These are phyloP conservation scores for Sordaria brevicollis DNA, from an alignment of 495 filamentous ascomycete genomes.

Conservation along the genomic window DNA sequence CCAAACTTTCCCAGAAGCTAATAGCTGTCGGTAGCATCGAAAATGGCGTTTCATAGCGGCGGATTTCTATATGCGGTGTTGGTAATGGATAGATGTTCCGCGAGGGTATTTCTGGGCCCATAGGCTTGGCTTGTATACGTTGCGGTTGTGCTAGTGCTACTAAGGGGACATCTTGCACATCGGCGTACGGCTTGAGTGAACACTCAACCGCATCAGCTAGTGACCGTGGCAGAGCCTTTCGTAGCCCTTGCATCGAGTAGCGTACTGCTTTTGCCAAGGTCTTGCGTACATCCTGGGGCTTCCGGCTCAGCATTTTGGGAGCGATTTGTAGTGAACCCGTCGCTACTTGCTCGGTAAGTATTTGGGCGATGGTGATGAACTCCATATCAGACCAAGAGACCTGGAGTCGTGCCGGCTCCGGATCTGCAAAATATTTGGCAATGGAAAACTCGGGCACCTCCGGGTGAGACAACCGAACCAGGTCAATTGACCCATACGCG, in stretches of 20 bases:
- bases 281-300: constrained; percentile 18
- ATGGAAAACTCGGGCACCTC: constrained; percentile 35
- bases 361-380: constrained; percentile 47
- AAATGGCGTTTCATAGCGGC: constrained; percentile 60
- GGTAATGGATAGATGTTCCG: constrained; percentile 38
- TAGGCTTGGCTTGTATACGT: constrained; percentile 35
- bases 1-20: constrained; percentile 84
- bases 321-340: constrained; percentile 27
- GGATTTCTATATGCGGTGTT: constrained; percentile 65
- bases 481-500: constrained; percentile 27
- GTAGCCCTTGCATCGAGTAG: constrained; percentile 30
- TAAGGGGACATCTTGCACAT: constrained; percentile 43
- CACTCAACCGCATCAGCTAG: constrained; percentile 26
- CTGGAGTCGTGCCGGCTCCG: constrained; percentile 32
- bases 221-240: constrained; percentile 24
- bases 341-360: constrained; percentile 50
- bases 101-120: constrained; percentile 23
- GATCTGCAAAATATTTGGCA: constrained; percentile 38
- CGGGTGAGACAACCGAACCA: constrained; percentile 27
- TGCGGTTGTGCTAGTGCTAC: constrained; percentile 29
- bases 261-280: constrained; percentile 27
- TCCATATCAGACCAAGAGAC: constrained; percentile 37
- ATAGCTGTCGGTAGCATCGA: constrained; percentile 73
- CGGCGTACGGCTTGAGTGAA: constrained; percentile 36
- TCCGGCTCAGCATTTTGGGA: background rate